Evolutionary conservation across 495 filamentous ascomycete species (phyloP).

Genomic region (Viridothelium virens): DNA sequence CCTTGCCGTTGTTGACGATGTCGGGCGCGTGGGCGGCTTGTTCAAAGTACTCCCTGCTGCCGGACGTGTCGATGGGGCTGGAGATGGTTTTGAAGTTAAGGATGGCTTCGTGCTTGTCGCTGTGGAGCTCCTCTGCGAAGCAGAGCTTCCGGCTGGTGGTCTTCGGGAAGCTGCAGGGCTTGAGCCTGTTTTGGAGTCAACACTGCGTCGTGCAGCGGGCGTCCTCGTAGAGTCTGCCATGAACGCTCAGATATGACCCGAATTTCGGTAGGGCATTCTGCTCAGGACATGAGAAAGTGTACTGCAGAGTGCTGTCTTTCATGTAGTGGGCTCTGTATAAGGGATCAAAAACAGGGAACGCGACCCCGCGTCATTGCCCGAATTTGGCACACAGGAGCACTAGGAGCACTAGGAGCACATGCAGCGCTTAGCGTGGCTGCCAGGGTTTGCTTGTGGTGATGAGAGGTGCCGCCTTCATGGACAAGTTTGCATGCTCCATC

Average conservation of each 20-base stretch:
- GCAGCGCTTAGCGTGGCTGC: too few species aligned
- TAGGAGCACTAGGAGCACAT: too few species aligned
- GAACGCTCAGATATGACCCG: neutral
- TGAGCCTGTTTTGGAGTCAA: slow-evolving; percentile 5
- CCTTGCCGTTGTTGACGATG: neutral
- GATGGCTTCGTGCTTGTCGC: neutral
- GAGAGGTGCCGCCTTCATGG: too few species aligned
- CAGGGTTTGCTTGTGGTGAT: too few species aligned
- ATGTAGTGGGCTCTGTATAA: neutral
- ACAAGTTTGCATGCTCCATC: too few species aligned
- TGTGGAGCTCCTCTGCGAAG: slow-evolving; percentile 5
- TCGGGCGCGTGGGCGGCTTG: neutral
- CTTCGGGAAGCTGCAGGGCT: neutral
- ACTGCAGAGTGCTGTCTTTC: neutral
- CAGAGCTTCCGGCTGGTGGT: neutral
- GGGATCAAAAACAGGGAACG: slow-evolving; percentile 3
- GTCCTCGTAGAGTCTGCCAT: slow-evolving; percentile 8
- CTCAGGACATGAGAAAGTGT: neutral
- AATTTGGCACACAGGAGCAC: neutral
- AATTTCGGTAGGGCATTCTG: neutral
- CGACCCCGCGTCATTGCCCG: slow-evolving; percentile 7
- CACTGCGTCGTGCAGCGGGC: neutral
- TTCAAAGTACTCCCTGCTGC: neutral
- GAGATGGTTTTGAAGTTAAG: neutral
- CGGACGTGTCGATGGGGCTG: neutral